Percentiles rank a stretch among this genome's conserved stretches.
Conservation (phyloP, 139 green algal species). For the Diplosphaera chodatii region DNA sequence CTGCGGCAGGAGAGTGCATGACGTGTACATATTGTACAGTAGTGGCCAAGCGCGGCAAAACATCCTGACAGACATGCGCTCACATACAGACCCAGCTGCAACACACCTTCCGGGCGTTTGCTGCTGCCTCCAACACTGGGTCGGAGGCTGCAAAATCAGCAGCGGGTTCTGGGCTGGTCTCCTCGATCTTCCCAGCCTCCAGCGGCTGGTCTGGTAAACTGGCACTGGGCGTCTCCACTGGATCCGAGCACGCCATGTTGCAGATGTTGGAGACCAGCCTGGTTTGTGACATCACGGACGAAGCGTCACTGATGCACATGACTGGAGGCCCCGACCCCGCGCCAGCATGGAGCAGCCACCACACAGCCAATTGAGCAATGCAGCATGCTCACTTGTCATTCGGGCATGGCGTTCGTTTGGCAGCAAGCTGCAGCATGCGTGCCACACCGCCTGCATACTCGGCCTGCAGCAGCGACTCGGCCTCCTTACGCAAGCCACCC, state of each 20-base stretch:
- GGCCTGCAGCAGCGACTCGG: constrained; percentile 52
- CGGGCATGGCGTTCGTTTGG: constrained; percentile 57
- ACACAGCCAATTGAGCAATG: too few species aligned
- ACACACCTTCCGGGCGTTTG: constrained; percentile 5
- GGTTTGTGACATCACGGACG: too few species aligned
- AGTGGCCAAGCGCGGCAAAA: too few species aligned
- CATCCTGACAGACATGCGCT: too few species aligned
- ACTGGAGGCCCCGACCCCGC: too few species aligned
- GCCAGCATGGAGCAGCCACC: neutral
- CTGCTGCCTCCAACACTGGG: constrained; percentile 8
- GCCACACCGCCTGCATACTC: constrained; percentile 58
- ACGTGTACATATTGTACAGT: too few species aligned
- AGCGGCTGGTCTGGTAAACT: constrained; percentile 10
- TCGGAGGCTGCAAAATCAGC: constrained; percentile 3
- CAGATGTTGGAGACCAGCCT: constrained; percentile 77
- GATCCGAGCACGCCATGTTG: constrained; percentile 64
- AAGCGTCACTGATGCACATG: too few species aligned
- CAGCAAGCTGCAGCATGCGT: constrained; percentile 55
- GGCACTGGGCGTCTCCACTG: constrained; percentile 31
- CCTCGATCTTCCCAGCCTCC: constrained; percentile 14
- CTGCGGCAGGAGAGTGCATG: neutral
- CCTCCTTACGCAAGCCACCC: constrained; percentile 63
- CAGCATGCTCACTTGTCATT: constrained; percentile 57
- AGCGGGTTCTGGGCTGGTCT: too few species aligned
- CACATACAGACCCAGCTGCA: too few species aligned